These are phyloP conservation scores for Penicillium coprophilum DNA, from an alignment of 495 filamentous ascomycete genomes.

Conservation along the genomic window DNA sequence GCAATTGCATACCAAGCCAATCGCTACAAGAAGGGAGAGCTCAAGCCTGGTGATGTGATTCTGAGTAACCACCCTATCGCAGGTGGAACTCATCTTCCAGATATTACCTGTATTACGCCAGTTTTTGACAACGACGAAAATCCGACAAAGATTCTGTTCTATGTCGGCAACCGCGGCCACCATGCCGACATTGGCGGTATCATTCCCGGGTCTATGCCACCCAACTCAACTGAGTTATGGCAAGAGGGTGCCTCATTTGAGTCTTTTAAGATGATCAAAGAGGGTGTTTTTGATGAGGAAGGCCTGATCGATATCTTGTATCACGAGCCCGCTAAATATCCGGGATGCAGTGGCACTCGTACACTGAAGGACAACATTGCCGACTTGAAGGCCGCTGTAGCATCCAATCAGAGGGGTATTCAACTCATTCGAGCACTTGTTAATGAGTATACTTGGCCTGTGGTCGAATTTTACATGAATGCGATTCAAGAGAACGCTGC, in stretches of 20 bases:
- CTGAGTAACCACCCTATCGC: neutral
- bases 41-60: neutral
- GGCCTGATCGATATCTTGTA: neutral
- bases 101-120: neutral
- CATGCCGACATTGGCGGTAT: neutral
- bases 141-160: neutral
- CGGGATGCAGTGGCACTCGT: neutral
- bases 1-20: neutral
- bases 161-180: neutral
- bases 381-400: neutral
- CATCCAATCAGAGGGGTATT: neutral
- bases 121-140: neutral
- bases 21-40: neutral
- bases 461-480: neutral
- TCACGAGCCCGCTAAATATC: neutral
- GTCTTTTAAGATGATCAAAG: neutral
- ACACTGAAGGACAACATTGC: neutral
- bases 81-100: neutral
- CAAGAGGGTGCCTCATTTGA: neutral
- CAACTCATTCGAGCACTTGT: neutral
- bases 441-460: neutral
- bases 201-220: neutral
- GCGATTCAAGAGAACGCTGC: neutral
- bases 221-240: neutral
- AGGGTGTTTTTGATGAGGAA: neutral